A percentile compares a stretch with the other conserved stretches of the same genome.
Evolutionary conservation across 768 basidiomycete species (phyloP).

Genomic region (Suillus discolor): DNA sequence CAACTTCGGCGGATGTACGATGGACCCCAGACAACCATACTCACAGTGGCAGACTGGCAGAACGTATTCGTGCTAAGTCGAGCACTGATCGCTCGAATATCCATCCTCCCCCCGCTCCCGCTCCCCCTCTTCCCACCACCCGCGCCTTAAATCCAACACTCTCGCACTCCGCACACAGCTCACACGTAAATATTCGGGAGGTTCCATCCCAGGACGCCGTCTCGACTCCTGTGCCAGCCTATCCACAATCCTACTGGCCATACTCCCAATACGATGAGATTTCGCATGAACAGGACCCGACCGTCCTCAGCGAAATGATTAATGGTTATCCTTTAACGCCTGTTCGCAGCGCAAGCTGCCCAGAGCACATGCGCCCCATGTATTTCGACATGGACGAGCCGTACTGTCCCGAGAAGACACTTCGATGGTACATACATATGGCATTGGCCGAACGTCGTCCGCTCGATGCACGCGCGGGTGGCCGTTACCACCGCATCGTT

Average conservation of each 20-base stretch:
- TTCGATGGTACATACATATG: constrained; percentile 4
- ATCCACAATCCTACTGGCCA: neutral
- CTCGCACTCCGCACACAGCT: neutral
- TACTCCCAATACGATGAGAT: neutral
- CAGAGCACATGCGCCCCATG: constrained; percentile 11
- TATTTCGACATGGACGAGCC: constrained; percentile 13
- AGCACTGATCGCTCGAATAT: neutral
- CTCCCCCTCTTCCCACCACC: neutral
- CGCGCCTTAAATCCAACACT: neutral
- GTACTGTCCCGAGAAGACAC: neutral
- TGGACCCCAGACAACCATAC: neutral
- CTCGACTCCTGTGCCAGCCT: neutral
- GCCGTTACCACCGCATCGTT: constrained; percentile 7
- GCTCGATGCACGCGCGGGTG: constrained; percentile 14
- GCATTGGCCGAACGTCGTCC: constrained; percentile 11
- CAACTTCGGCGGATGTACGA: neutral
- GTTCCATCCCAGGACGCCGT: neutral
- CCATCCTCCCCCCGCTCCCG: neutral
- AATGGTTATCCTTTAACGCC: constrained; percentile 7
- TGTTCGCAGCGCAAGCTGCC: neutral
- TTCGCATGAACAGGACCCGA: neutral
- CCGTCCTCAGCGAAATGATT: constrained; percentile 2
- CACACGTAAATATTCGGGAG: constrained; percentile 4
- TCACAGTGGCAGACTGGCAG: neutral
- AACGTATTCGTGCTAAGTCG: constrained; percentile 8